Evolutionary conservation across 2,329 filamentous ascomycete species (phyloP).

Genomic region (Pseudonectria buxi): DNA sequence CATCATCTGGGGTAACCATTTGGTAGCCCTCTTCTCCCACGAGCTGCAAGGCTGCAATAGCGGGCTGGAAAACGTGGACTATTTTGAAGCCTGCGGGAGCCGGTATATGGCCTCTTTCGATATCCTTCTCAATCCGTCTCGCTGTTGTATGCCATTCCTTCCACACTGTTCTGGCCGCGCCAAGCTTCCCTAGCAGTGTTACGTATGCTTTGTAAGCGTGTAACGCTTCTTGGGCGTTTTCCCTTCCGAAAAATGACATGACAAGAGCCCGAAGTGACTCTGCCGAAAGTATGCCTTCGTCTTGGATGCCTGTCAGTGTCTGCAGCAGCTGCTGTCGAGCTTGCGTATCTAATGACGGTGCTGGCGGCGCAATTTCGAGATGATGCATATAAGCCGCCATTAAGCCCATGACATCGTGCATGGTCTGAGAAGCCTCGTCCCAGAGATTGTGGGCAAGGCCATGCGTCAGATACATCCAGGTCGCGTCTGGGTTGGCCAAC

Average conservation of each 20-base stretch:
- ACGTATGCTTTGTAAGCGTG: conserved; percentile 22
- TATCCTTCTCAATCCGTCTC: conserved; percentile 1
- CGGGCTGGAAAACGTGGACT: conserved; percentile 11
- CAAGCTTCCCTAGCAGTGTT: conserved; percentile 23
- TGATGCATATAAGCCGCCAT: conserved; percentile 12
- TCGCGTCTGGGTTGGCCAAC: conserved; percentile 16
- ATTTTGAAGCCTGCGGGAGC: conserved; percentile 1
- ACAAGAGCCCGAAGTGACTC: conserved; percentile 21
- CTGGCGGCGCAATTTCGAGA: conserved; percentile 2
- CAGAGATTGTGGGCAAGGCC: conserved; percentile 14
- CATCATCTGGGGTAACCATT: conserved; percentile 7
- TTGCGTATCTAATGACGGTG: conserved; percentile 3
- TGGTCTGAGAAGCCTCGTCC: conserved; percentile 3
- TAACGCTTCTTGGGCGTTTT: conserved; percentile 2
- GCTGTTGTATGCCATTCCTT: conserved; percentile 22
- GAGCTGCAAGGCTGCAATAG: conserved; percentile 10
- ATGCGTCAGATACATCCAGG: conserved; percentile 19
- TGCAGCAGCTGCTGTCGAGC: conserved; percentile 21
- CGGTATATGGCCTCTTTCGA: neutral
- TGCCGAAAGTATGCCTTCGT: conserved; percentile 12
- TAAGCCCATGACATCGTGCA: conserved; percentile 15
- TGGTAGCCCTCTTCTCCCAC: conserved; percentile 13
- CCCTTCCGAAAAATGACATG: conserved; percentile 5
- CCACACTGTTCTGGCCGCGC: conserved; percentile 25
- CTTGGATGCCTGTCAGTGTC: conserved; percentile 23